phyloP scores from a whole-genome alignment of 805 yeast genomes.

The Barnettozyma pratensis region DNA sequence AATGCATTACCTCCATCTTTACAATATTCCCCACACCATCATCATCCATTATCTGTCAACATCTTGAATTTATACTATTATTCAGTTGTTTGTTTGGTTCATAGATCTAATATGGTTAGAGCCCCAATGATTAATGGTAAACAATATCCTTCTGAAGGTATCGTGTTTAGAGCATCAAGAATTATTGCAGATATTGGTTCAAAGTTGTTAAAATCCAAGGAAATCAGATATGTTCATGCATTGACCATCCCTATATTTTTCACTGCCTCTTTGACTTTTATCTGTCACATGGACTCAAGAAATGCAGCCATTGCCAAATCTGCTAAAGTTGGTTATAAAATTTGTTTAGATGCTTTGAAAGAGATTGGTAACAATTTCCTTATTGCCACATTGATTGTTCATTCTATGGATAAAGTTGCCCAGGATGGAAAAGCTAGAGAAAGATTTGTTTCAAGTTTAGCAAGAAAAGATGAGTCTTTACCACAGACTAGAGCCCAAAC shows the following conservation, averaged over 20 bases:
- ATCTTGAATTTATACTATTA: slow-evolving; percentile 65
- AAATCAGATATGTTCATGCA: slow-evolving; percentile 51
- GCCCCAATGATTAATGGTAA: slow-evolving; percentile 26
- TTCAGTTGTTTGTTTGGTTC: slow-evolving; percentile 64
- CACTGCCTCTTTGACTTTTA: slow-evolving; percentile 63
- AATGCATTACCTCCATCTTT: slow-evolving; percentile 57
- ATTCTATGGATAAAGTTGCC: slow-evolving; percentile 39
- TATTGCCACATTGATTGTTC: slow-evolving; percentile 45
- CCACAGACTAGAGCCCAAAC: slow-evolving; percentile 15
- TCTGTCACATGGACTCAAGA: slow-evolving; percentile 54
- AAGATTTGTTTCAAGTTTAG: slow-evolving; percentile 14
- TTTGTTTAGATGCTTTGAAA: slow-evolving; percentile 29
- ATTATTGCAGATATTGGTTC: slow-evolving; percentile 63
- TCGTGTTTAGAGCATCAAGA: slow-evolving; percentile 77
- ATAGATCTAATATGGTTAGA: slow-evolving; percentile 58
- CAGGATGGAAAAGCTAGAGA: slow-evolving; percentile 28
- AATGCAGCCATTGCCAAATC: slow-evolving; percentile 30
- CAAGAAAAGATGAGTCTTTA: slow-evolving; percentile 12
- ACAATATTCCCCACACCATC: slow-evolving; percentile 55
- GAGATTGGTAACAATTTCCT: slow-evolving; percentile 48
- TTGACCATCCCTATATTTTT: slow-evolving; percentile 52
- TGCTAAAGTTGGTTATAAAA: slow-evolving; percentile 31
- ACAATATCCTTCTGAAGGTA: slow-evolving; percentile 40
- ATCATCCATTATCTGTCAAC: slow-evolving; percentile 44
- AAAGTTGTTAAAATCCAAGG: slow-evolving; percentile 44